Base-by-base conservation (phyloP, 129 eudicot genomes). In the Pseudognaphalium luteoalbum region DNA sequence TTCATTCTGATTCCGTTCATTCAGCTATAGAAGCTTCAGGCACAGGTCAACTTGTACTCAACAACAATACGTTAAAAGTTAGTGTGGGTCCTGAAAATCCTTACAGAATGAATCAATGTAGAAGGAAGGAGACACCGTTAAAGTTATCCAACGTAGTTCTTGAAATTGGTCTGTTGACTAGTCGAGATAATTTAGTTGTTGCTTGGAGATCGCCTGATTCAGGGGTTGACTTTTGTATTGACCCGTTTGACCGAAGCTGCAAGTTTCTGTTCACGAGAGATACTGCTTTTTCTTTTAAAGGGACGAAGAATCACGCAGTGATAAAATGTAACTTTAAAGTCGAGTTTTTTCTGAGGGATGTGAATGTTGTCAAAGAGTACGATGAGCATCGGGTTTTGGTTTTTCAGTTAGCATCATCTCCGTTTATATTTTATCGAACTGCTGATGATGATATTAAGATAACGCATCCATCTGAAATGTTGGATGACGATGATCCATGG, bases 401-500 rank as follows among this genome's bases (percentile, higher is more conserved):
- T 64, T 61, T 90, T 68, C 92, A 90, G 79, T 83, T 90, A 76
- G 73, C 78, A 41, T 83, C 90, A 1, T 72, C 96, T 21, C 96
- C 96, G 4, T 28, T 76, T 41, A 39, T 90, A 59, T 79, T 50
- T 60, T 90, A 87, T 68, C 68, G 96, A 74, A 90, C 92, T 14
- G 92, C 96, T 14, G 96, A 90, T 80, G 96, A 90, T 21, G 96
- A 90, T 35, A 85, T 90, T 21, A 81, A 34, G 16, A 85, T 71
- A 2, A 63, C 88, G 1, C 80, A 81, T 32, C 89, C 96, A 20
- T 90, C 70, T 62, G 93, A 90, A 65, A 74, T 85, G 84, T 66
- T 85, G 80, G 96, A 90, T 77, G 96, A 90, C 42, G 96, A 90
- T 80, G 96, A 90, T 78, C 96, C 92, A 6, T 90, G 96, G 96